These are phyloP conservation scores for Talaromyces liani DNA, from an alignment of 495 filamentous ascomycete species.

Conservation along the genomic window DNA sequence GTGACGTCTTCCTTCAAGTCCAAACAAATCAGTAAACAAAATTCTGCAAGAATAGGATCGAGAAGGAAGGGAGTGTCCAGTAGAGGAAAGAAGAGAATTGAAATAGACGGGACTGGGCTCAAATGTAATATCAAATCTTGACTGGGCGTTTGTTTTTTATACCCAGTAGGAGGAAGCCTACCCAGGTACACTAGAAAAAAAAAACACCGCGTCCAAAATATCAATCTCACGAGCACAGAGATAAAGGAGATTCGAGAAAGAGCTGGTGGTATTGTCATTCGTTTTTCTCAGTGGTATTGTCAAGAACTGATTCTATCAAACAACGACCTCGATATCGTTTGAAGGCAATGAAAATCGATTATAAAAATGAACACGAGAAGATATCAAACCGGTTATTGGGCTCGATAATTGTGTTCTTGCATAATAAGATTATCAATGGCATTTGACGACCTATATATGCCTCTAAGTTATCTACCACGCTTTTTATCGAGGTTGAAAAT, in stretches of 20 bases:
- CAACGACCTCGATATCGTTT: not conserved
- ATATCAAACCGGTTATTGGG: not conserved
- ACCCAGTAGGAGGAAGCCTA: not conserved
- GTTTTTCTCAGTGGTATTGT: not conserved
- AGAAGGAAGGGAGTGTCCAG: not conserved
- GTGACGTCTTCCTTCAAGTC: not conserved
- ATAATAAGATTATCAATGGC: not conserved
- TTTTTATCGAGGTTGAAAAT: not conserved
- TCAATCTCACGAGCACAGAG: not conserved
- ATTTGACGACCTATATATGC: not conserved
- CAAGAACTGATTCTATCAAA: not conserved
- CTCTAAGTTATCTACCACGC: not conserved
- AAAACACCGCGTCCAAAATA: too few relatives aligned
- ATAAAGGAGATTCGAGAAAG: not conserved
- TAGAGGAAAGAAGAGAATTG: not conserved
- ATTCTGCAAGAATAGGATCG: not conserved
- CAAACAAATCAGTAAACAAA: not conserved
- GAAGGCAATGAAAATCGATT: not conserved
- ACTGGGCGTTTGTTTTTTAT: not conserved
- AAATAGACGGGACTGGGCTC: not conserved
- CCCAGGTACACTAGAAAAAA: not conserved
- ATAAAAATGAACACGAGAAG: not conserved
- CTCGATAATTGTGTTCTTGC: not conserved
- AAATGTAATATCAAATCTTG: not conserved
- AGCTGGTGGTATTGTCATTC: not conserved